Evolutionary conservation across 306 rosid genomes (phyloP), one percentile per base, ranked within the genome.

Genomic region (Quercus mongolica): DNA sequence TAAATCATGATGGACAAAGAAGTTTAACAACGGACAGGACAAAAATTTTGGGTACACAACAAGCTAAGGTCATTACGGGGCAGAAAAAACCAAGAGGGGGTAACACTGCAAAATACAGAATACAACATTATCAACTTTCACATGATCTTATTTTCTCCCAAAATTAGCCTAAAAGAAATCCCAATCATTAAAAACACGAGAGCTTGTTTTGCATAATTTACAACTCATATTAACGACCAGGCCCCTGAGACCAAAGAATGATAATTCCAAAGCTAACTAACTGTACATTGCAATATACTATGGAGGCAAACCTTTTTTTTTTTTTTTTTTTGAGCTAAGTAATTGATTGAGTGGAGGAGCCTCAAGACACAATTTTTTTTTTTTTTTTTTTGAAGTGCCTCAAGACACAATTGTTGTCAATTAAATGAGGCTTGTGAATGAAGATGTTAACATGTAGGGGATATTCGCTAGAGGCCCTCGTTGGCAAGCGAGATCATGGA

Each of bases 401-500:
- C 38, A 69, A 31, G 80, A 75, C 70, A 46, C 62, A 6, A 33
- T 49, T 35, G 23, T 28, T 56, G 74, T 58, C 46, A 76, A 58
- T 87, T 78, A 93, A 77, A 96, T 84, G 30, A 96, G 65, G 83
- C 83, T 81, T 38, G 96, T 89, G 79, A 96, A 96, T 11, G 99
- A 93, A 2, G 98, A 86, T 56, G 98, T 96, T 86, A 93, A 83
- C 83, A 81, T 56, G 85, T 93, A 89, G 5, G 98, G 97, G 81
- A 91, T 82, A 58, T 79, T 82, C 5, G 88, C 82, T 14, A 91
- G 78, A 23, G 90, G 96, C 52, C 94, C 97, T 0, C 96, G 87
- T 68, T 91, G 97, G 80, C 61, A 77, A 41, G 97, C 89, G 35
- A 96, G 98, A 61, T 93, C 94, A 23, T 96, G 87, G 51, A 96